Evolutionary conservation across 352 stramenopile genomes (phyloP).

Genomic region (Phytophthora niederhauseri): DNA sequence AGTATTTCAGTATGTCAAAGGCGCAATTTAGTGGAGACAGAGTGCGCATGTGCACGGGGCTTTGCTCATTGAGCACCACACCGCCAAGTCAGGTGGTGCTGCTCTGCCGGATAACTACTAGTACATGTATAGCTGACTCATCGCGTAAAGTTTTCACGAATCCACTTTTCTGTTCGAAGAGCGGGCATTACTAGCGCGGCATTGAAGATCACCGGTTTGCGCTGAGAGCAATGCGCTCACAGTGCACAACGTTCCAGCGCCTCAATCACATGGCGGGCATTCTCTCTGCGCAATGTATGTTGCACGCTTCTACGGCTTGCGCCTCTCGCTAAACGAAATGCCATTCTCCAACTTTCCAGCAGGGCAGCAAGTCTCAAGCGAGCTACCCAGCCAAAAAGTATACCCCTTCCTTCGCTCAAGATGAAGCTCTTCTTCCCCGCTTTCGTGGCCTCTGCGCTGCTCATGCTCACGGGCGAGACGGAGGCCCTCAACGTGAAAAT

Average conservation of each 20-base stretch:
- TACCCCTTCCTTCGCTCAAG: not conserved
- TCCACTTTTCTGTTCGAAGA: no score
- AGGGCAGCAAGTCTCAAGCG: not conserved
- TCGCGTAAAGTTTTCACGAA: no score
- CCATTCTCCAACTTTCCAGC: not conserved
- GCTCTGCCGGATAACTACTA: no score
- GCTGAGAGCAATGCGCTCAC: not conserved
- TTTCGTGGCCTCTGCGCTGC: constrained; percentile 21
- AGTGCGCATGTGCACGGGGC: no score
- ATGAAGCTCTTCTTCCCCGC: constrained; percentile 45
- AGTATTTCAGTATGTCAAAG: no score
- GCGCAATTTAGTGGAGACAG: no score
- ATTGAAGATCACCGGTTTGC: not conserved
- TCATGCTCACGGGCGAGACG: constrained; percentile 14
- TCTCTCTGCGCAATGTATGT: not conserved
- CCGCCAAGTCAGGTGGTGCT: no score
- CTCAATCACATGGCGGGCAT: not conserved
- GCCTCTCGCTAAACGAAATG: not conserved
- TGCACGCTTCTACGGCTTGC: not conserved
- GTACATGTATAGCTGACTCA: no score
- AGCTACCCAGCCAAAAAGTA: no score
- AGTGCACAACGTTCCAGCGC: not conserved
- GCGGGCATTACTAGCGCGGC: no score
- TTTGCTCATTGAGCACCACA: no score
- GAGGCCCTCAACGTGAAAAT: constrained; percentile 60